Evolutionary conservation across 2,329 filamentous ascomycete genomes (phyloP), one percentile per base, ranked within the genome.

Genomic region (Elsinoe perseae): DNA sequence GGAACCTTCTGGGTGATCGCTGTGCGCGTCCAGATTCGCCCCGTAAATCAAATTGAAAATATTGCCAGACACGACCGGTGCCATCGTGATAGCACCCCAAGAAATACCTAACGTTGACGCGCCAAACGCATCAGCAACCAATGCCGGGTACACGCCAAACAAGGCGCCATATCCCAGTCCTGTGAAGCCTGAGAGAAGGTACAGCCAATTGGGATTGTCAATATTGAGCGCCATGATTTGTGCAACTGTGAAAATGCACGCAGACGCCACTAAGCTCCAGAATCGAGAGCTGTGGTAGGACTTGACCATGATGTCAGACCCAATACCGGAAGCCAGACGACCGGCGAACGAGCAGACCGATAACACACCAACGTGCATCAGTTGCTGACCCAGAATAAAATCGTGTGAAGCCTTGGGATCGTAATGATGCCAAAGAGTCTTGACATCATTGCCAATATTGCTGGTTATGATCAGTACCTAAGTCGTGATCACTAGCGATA

Each of bases 21-120:
- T 79, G 69, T 96, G 90, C 7, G 75, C 73, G 68, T 98, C 93
- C 63, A 89, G 95, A 0, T 95, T 83, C 1, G 64, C 73, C 50
- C 93, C 93, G 68, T 97, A 98, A 57, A 93, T 83, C 1, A 96
- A 73, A 68, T 97, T 98, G 77, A 95, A 97, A 20, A 95, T 70
- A 64, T 97, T 95, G 50, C 89, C 91, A 7, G 85, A 90, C 25
- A 95, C 72, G 2, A 95, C 89, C 0, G 92, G 91, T 2, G 89
- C 86, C 48, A 96, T 76, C 0, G 89, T 96, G 84, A 98, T 95
- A 64, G 87, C 86, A 12, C 93, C 93, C 92, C 93, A 98, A 66
- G 97, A 98, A 67, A 95, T 89, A 56, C 86, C 90, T 46, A 98
- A 77, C 1, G 91, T 92, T 59, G 85, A 80, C 23, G 96, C 86